Evolutionary conservation across 1,139 yeast genomes (phyloP).

Genomic region (Starmera stellimalicola): DNA sequence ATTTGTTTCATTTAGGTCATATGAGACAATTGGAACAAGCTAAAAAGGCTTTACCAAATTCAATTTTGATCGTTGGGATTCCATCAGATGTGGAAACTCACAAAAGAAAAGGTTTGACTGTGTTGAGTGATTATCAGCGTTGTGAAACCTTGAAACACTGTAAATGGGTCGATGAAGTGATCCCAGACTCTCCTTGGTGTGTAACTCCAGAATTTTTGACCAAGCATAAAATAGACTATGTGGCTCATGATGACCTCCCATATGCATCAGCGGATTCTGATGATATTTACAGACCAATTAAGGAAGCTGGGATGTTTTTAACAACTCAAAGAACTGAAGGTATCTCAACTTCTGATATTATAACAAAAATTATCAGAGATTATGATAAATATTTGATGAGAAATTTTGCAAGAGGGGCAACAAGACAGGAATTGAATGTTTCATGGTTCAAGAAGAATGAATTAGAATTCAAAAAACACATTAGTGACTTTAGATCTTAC

Average conservation of each 20-base stretch:
- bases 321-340: constrained; percentile 97
- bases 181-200: constrained; percentile 93
- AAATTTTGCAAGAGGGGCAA: constrained; percentile 95
- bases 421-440: constrained; percentile 90
- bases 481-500: constrained; percentile 75
- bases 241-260: constrained; percentile 96
- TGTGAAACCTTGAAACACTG: constrained; percentile 86
- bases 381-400: constrained; percentile 95
- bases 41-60: constrained; percentile 83
- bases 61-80: constrained; percentile 78
- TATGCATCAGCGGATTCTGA: constrained; percentile 81
- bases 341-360: constrained; percentile 89
- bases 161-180: constrained; percentile 94
- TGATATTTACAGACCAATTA: constrained; percentile 88
- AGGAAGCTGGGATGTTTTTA: constrained; percentile 81
- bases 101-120: constrained; percentile 87
- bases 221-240: constrained; percentile 82
- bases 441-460: constrained; percentile 97
- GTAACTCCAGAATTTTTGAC: constrained; percentile 74
- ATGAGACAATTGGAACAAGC: constrained; percentile 97
- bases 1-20: constrained; percentile 91
- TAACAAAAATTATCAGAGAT: constrained; percentile 88
- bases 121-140: constrained; percentile 77
- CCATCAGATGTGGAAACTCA: constrained; percentile 90
- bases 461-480: constrained; percentile 84